These are phyloP conservation scores for Orbilia blumenaviensis DNA, from an alignment of 2,329 filamentous ascomycete species.

Conservation along the genomic window DNA sequence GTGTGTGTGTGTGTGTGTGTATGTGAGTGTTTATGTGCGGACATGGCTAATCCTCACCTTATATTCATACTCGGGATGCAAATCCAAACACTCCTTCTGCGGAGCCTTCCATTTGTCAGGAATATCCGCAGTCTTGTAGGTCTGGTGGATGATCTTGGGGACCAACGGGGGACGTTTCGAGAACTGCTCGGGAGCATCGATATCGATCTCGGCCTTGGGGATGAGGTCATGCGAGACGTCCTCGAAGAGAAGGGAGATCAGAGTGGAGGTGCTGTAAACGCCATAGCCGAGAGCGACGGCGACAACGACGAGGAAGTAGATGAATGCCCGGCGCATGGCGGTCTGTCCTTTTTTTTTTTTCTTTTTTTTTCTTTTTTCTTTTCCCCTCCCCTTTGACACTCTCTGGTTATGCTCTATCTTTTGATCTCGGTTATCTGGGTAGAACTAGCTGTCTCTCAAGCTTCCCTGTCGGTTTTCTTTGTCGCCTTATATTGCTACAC, in stretches of 20 bases:
- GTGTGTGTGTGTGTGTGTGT: no score
- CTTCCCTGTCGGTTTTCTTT: no score
- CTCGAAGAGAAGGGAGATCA: constrained; percentile 75
- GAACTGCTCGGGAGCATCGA: constrained; percentile 68
- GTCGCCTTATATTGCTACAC: no score
- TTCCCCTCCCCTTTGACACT: background rate
- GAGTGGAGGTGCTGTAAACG: constrained; percentile 74
- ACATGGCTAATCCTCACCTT: no score
- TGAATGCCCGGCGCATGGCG: constrained; percentile 57
- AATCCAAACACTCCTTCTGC: constrained; percentile 72
- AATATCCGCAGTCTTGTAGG: constrained; percentile 75
- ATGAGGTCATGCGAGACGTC: constrained; percentile 75
- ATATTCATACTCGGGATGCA: constrained; percentile 78
- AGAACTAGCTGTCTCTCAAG: no score
- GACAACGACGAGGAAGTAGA: constrained; percentile 73
- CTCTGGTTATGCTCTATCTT: no score
- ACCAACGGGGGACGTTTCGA: constrained; percentile 71
- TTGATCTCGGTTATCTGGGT: no score
- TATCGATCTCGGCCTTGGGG: constrained; percentile 71
- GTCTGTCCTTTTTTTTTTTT: background rate
- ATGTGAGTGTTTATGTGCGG: no score
- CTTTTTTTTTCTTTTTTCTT: background rate
- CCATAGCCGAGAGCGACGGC: constrained; percentile 71
- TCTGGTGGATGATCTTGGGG: constrained; percentile 81
- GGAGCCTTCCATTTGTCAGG: constrained; percentile 73